Percentiles rank a stretch among this genome's conserved stretches.
phyloP scores from a whole-genome alignment of 1,139 yeast species.

The Yamadazyma diddensiae region DNA sequence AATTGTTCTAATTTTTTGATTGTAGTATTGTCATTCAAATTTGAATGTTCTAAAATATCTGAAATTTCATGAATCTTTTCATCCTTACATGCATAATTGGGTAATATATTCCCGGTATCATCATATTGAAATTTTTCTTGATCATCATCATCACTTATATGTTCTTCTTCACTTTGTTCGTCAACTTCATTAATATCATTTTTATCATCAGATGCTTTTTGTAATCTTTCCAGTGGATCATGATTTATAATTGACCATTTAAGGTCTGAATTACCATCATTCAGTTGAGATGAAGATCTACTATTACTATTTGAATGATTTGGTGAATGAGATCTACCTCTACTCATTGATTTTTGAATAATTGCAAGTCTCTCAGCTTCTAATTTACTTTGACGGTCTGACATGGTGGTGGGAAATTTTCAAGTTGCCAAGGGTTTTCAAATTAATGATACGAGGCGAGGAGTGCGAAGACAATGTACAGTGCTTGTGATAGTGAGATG shows the following conservation, averaged over 20 bases:
- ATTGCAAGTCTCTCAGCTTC: constrained; percentile 47
- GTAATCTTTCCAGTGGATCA: constrained; percentile 60
- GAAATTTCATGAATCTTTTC: constrained; percentile 44
- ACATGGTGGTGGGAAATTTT: constrained; percentile 9
- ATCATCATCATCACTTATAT: constrained; percentile 60
- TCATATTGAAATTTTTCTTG: constrained; percentile 58
- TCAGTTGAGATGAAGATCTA: constrained; percentile 37
- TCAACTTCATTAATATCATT: constrained; percentile 21
- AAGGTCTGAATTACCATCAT: constrained; percentile 39
- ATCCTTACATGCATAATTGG: constrained; percentile 55
- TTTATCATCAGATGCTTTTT: constrained; percentile 10
- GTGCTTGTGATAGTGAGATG: too few species aligned
- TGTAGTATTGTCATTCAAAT: constrained; percentile 36
- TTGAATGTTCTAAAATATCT: constrained; percentile 43
- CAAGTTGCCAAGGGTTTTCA: constrained; percentile 10
- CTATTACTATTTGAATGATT: constrained; percentile 24
- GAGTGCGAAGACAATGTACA: too few species aligned
- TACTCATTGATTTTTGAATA: constrained; percentile 36
- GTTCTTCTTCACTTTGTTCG: constrained; percentile 56
- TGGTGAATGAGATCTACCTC: constrained; percentile 43
- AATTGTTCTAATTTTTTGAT: constrained; percentile 54
- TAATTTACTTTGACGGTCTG: constrained; percentile 36
- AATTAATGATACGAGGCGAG: constrained; percentile 1
- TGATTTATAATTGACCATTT: constrained; percentile 50
- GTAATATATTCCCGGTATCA: constrained; percentile 58